Evolutionary conservation across 192 early-diverging fungal species (phyloP), one percentile per base, ranked within the genome.

Genomic region (Cladochytrium replicatum): DNA sequence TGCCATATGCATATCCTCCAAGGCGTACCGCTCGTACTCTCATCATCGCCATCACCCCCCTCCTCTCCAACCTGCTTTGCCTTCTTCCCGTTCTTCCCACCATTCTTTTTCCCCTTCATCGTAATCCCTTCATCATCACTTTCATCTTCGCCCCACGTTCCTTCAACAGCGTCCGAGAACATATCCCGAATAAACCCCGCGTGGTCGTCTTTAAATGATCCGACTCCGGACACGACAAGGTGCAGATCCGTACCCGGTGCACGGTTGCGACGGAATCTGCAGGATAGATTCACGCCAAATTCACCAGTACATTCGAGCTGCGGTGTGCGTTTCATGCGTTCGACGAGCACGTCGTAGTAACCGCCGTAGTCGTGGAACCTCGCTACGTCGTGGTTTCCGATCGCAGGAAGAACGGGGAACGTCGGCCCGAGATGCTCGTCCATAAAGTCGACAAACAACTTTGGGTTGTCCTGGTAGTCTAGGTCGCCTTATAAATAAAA

Each of bases 1-100:
- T 68, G 67, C 61, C 61, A 68, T 26, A 42, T 17, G 41, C 67
- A 68, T 3, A 68, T 27, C 37, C 61, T 64, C 61, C 60, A 64
- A 0, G 65, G 52, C n/a, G n/a, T n/a, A n/a, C n/a, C n/a, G n/a
- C n/a, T n/a, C 28, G 46, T 66, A 66, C 30, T 46, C 22, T 13
- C n/a, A n/a, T n/a, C n/a, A n/a, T n/a, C n/a, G n/a, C n/a, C n/a
- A n/a, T n/a, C n/a, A n/a, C n/a, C n/a, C n/a, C n/a, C n/a, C n/a
- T n/a, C n/a, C n/a, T n/a, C n/a, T n/a, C n/a, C n/a, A n/a, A n/a
- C n/a, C n/a, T n/a, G n/a, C n/a, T n/a, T n/a, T n/a, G n/a, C n/a
- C n/a, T n/a, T n/a, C n/a, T n/a, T n/a, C n/a, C n/a, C n/a, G n/a
- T n/a, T n/a, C n/a, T n/a, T n/a, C n/a, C n/a, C n/a, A n/a, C n/a